phyloP scores from a whole-genome alignment of 306 rosid genomes.

The Mucuna pruriens region DNA sequence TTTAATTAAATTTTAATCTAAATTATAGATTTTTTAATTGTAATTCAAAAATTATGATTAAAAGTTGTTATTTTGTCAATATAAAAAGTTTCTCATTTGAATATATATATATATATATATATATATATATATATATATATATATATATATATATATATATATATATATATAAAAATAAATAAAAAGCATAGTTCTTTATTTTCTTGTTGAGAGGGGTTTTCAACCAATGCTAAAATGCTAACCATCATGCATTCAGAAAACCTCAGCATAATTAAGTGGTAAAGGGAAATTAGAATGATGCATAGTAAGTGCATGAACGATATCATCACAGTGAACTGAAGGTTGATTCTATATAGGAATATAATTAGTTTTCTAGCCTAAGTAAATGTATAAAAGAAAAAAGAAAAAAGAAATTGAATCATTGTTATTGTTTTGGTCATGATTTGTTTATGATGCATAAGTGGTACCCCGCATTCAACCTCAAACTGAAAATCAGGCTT shows the following conservation, averaged over 20 bases:
- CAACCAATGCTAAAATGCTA: background rate
- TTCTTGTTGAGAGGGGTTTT: background rate
- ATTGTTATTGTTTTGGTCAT: slow-evolving; percentile 6
- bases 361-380: slow-evolving; percentile 11
- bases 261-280: background rate
- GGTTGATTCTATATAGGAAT: background rate
- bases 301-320: background rate
- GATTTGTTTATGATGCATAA: slow-evolving; percentile 28
- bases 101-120: no score
- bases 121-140: no score
- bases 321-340: background rate
- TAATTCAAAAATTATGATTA: no score
- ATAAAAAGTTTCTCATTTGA: no score
- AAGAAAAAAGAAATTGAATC: background rate
- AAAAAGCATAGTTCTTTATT: background rate
- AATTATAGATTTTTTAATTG: no score
- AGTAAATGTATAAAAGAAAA: background rate
- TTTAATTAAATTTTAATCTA: no score
- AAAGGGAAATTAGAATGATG: background rate
- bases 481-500: slow-evolving; percentile 11
- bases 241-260: background rate
- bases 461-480: slow-evolving; percentile 11
- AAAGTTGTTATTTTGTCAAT: no score
- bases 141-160: no score
- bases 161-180: no score